A percentile compares a stretch with the other conserved stretches of the same genome.
phyloP scores from a whole-genome alignment of 2,329 filamentous ascomycete species.

The Monosporascus sp. region DNA sequence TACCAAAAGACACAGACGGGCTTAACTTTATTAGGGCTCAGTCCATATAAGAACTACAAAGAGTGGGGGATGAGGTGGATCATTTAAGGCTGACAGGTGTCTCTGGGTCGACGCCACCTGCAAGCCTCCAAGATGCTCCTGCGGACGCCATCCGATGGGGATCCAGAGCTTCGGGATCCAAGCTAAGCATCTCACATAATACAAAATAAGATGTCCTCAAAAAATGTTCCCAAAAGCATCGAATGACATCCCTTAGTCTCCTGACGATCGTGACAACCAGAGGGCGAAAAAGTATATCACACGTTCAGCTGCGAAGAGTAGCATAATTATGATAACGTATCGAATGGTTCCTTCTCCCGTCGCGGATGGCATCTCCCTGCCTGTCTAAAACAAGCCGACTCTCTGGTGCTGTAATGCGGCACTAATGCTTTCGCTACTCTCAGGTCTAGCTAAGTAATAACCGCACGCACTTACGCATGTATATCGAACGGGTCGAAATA shows the following conservation, averaged over 20 bases:
- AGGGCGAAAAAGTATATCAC: background rate
- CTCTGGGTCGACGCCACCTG: background rate
- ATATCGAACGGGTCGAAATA: background rate
- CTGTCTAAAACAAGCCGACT: background rate
- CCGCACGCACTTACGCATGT: background rate
- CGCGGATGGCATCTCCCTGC: background rate
- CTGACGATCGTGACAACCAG: background rate
- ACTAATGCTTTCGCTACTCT: background rate
- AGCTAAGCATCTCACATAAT: background rate
- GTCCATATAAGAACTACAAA: background rate
- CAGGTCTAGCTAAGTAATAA: background rate
- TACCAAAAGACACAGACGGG: background rate
- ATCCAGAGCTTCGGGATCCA: background rate
- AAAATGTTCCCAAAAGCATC: background rate
- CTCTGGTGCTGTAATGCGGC: background rate
- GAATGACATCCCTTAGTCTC: background rate
- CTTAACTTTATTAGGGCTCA: background rate
- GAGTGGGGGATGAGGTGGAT: background rate
- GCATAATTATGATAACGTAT: background rate
- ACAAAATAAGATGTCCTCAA: background rate
- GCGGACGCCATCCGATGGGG: slow-evolving; percentile 1
- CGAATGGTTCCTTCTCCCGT: background rate
- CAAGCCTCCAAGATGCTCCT: background rate
- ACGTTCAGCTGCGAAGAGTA: background rate
- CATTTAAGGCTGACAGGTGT: background rate